Conservation (phyloP, 306 rosid species). For the Pterocarpus macrocarpus region DNA sequence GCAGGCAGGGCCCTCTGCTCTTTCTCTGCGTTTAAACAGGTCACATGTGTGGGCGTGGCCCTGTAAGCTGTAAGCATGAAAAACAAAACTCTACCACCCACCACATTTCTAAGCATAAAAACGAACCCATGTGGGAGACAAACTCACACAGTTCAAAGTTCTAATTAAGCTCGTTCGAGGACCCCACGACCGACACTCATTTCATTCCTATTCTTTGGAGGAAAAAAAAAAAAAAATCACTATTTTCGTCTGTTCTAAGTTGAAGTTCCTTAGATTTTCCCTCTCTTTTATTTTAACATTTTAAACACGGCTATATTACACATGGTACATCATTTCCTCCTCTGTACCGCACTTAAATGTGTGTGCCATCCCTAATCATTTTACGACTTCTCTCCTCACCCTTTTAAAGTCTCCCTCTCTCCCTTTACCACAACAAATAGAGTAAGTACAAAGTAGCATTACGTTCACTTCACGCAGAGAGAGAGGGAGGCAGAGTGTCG, state of each 20-base stretch:
- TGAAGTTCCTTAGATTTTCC: conserved; percentile 45
- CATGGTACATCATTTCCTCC: conserved; percentile 40
- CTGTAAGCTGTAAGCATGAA: background rate
- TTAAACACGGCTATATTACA: conserved; percentile 40
- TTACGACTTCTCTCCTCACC: conserved; percentile 32
- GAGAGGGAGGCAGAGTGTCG: background rate
- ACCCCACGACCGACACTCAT: conserved; percentile 73
- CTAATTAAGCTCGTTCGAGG: conserved; percentile 30
- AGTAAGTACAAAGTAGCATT: background rate
- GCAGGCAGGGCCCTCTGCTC: background rate
- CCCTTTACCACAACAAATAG: conserved; percentile 2
- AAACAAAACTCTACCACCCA: conserved; percentile 33
- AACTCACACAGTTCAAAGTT: conserved; percentile 42
- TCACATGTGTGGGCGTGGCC: conserved; percentile 39
- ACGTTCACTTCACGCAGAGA: background rate
- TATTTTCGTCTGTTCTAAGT: background rate
- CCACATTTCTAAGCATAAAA: conserved; percentile 12
- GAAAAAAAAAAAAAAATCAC: background rate
- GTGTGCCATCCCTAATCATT: conserved; percentile 55
- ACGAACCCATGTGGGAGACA: conserved; percentile 68
- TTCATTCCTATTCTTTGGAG: conserved; percentile 25
- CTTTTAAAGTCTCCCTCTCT: conserved; percentile 31
- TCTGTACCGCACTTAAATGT: conserved; percentile 72
- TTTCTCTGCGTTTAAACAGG: background rate
- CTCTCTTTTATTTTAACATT: conserved; percentile 32